phyloP scores from a whole-genome alignment of 805 yeast genomes.

The Candida alai region DNA sequence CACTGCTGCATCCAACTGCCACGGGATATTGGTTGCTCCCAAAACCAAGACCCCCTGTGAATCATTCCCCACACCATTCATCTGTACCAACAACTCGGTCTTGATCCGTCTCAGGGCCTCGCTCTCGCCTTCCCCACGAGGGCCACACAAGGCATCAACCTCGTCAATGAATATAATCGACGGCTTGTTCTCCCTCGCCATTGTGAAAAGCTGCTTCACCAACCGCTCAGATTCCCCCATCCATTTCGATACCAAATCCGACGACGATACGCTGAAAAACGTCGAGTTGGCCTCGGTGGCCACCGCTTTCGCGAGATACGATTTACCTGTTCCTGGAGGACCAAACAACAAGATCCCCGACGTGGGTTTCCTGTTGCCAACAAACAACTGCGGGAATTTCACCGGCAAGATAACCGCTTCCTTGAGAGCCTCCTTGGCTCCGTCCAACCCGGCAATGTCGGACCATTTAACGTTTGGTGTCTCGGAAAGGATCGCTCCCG shows the following conservation, averaged over 20 bases:
- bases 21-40: constrained; percentile 98
- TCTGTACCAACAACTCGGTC: constrained; percentile 92
- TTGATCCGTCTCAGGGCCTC: constrained; percentile 96
- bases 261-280: constrained; percentile 92
- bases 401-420: constrained; percentile 98
- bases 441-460: constrained; percentile 93
- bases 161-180: constrained; percentile 96
- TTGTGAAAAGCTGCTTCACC: constrained; percentile 87
- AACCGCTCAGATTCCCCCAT: constrained; percentile 98
- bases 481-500: constrained; percentile 88
- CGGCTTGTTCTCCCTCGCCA: constrained; percentile 97
- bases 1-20: constrained; percentile 98
- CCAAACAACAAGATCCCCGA: constrained; percentile 74
- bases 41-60: constrained; percentile 86
- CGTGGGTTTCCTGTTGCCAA: constrained; percentile 91
- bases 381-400: constrained; percentile 90
- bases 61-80: constrained; percentile 99
- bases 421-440: constrained; percentile 92
- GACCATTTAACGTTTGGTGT: constrained; percentile 92
- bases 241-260: constrained; percentile 96
- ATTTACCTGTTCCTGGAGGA: constrained; percentile 96
- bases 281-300: constrained; percentile 98
- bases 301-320: constrained; percentile 94
- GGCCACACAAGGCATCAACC: constrained; percentile 96
- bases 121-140: constrained; percentile 96